Base-by-base conservation (phyloP, 768 basidiomycete genomes). In the Mycena galericulata region DNA sequence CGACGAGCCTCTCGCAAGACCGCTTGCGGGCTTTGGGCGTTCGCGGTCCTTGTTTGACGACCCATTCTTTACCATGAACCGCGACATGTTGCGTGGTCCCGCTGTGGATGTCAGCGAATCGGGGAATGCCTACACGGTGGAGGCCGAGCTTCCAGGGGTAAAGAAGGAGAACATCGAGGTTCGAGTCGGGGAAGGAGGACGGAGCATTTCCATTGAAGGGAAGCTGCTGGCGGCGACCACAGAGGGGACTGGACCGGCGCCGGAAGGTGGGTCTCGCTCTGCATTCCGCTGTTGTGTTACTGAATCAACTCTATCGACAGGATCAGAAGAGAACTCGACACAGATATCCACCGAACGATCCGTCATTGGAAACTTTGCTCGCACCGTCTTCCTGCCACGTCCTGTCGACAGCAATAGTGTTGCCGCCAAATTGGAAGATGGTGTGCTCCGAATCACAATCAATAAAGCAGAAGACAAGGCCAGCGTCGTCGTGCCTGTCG, bases 61-160 rank as follows among this genome's bases (percentile, higher is more conserved):
- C 65, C 86, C 86, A 2, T 86, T 89, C 75, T 83, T 86, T 74
- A 18, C 66, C 3, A 4, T 70, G 70, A 72, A 3, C 57, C 69
- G 22, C 49, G 76, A 50, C 50, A 73, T 62, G 62, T 74, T 59
- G 62, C 82, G 45, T 81, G 85, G 62, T 30, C 91, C 92, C 18
- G 87, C 89, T 0, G 82, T 94, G 8, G 92, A 95, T 69, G 77
- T 94, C 10, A 82, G 84, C 4, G 93, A 95, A 70, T 85, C 89
- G 65, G 88, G 85, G 1, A 83, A 89, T 76, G 81, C 84, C 43
- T 94, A 91, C 71, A 68, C 92, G 57, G 80, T 95, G 45, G 90
- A 94, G 73, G 92, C 92, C 2, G 93, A 95, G 73, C 74, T 95
- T 29, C 93, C 93, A 24, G 92, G 93, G 1, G 88, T 94, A 29